These are phyloP conservation scores for Dovyalis caffra DNA, from an alignment of 345 rosid genomes.

Conservation along the genomic window DNA sequence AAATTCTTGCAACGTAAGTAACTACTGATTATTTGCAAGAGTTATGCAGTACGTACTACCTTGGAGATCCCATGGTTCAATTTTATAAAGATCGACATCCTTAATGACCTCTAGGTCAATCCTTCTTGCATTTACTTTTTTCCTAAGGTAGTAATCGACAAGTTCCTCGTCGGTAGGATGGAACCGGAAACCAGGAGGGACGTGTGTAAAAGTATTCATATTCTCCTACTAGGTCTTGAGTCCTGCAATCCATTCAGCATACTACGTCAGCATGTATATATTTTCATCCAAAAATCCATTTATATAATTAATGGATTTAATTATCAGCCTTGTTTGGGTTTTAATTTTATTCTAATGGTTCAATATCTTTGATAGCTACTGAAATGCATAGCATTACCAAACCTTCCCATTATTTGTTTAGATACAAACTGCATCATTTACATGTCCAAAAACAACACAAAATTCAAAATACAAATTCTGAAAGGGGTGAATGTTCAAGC, in stretches of 20 bases:
- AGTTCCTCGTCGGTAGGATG: conserved; percentile 43
- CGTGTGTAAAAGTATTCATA: conserved; percentile 23
- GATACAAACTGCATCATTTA: no score
- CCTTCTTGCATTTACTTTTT: conserved; percentile 26
- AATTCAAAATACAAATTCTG: background rate
- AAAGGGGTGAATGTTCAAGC: background rate
- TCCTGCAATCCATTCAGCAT: conserved; percentile 23
- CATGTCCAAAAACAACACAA: no score
- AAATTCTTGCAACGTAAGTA: background rate
- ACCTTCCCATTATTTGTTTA: background rate
- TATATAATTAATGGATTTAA: background rate
- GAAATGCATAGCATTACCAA: background rate
- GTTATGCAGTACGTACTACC: conserved; percentile 8
- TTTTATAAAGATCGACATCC: conserved; percentile 37
- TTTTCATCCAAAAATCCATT: background rate
- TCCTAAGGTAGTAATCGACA: conserved; percentile 36
- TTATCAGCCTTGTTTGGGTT: background rate
- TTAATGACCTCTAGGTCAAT: conserved; percentile 38
- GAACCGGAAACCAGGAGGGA: conserved; percentile 41
- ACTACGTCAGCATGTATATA: background rate
- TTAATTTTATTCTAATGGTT: background rate
- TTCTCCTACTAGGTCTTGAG: conserved; percentile 10
- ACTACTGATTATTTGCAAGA: background rate
- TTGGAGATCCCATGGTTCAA: conserved; percentile 44
- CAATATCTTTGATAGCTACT: background rate